Evolutionary conservation across 192 early-diverging fungal species (phyloP), one percentile per base, ranked within the genome.

Genomic region (Backusella luteola): DNA sequence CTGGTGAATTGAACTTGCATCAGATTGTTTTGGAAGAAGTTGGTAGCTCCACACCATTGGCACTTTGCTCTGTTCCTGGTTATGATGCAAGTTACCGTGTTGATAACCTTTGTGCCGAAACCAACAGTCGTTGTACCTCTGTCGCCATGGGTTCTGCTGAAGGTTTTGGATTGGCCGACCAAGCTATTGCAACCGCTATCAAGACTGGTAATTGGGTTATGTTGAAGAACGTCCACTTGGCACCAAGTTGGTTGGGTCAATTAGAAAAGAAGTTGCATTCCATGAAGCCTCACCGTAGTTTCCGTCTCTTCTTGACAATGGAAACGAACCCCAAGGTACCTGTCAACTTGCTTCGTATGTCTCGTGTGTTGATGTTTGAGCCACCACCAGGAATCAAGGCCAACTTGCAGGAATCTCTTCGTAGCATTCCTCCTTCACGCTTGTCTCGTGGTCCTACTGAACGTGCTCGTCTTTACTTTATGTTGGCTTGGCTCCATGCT

Each of bases 121-220:
- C 84, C 69, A 82, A 84, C 8, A 84, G 83, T 21, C 83, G 84
- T 56, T 83, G 96, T 36, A 85, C 87, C 3, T 92, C 97, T 3
- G 94, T 99, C 34, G 98, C 98, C 6, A 97, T 99, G 96, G 98
- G 98, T 73, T 97, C 98, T 5, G 87, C 91, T 39, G 98, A 99
- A 91, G 97, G 97, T 69, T 92, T 95, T 66, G 85, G 83, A 19
- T 84, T 96, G 41, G 98, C 98, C 6, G 97, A 98, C 69, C 86
- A 88, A 79, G 98, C 96, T 0, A 97, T 99, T 73, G 88, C 93
- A 1, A 73, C 82, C 0, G 96, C 97, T 0, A 88, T 87, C 44
- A 93, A 94, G 83, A 89, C 83, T 44, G 98, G 98, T 67, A 86
- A 87, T 63, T 99, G 97, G 97, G 97, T 99, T 6, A 85, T 99